Evolutionary conservation across 164 flowering plant species (phyloP).

Genomic region (Vitis rupestris): DNA sequence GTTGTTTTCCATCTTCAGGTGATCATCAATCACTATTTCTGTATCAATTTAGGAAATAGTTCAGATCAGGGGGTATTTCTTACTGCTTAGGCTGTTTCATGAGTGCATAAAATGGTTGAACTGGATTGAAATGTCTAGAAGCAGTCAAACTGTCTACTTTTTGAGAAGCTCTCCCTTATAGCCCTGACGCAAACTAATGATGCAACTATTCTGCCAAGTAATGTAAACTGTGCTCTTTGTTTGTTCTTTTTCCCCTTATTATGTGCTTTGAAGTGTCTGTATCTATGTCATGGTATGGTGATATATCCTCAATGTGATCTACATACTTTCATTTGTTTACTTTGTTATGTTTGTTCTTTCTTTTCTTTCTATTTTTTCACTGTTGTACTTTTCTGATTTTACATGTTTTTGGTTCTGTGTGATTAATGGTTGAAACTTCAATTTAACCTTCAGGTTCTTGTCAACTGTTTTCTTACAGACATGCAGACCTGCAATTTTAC

Average conservation of each 20-base stretch:
- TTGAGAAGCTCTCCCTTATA: background rate
- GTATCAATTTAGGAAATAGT: background rate
- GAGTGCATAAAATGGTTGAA: too few species aligned
- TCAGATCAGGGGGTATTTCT: background rate
- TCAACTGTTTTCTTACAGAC: slow-evolving; percentile 50
- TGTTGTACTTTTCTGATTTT: background rate
- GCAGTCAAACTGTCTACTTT: background rate
- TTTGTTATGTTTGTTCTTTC: background rate
- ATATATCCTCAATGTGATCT: background rate
- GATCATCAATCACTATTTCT: slow-evolving; percentile 1
- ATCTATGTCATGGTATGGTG: background rate
- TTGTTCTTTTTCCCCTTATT: background rate
- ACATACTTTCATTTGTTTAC: background rate
- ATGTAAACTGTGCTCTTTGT: background rate
- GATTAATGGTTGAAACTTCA: background rate
- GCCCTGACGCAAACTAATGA: background rate
- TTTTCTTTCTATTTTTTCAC: background rate
- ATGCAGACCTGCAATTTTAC: slow-evolving; percentile 81
- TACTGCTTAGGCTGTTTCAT: background rate
- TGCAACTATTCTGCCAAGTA: background rate
- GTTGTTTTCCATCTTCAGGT: slow-evolving; percentile 98
- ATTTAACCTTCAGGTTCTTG: background rate
- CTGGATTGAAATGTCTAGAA: background rate
- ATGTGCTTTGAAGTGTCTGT: background rate
- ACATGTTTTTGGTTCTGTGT: background rate